Conservation (phyloP, 169 alveolate genomes). For the Eimeria sp. region DNA sequence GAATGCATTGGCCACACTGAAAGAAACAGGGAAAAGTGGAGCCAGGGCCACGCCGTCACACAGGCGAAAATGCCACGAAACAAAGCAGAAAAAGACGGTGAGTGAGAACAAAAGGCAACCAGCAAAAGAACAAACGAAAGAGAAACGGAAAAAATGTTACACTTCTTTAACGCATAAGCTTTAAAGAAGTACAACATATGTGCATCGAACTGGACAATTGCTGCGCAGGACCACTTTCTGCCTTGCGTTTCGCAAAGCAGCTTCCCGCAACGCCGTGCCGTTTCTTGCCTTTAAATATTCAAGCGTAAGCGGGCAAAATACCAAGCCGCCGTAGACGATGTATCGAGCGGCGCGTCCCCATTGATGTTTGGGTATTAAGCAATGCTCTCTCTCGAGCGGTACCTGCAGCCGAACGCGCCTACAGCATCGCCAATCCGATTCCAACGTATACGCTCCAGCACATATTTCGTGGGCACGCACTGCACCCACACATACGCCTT, state of each 20-base stretch:
- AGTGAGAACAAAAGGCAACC: not conserved
- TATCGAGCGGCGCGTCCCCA: slow-evolving; percentile 91
- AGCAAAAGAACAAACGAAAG: not conserved
- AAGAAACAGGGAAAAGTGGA: not conserved
- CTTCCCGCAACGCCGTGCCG: not conserved
- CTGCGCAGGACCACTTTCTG: not conserved
- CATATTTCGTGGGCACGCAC: not conserved
- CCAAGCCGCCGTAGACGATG: slow-evolving; percentile 90
- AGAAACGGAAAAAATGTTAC: not conserved
- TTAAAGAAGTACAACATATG: no score
- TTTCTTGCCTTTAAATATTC: slow-evolving; percentile 53
- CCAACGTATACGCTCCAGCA: not conserved
- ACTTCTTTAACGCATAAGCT: not conserved
- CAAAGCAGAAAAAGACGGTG: not conserved
- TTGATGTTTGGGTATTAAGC: slow-evolving; percentile 90
- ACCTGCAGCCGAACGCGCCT: slow-evolving; percentile 52
- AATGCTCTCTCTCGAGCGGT: slow-evolving; percentile 85
- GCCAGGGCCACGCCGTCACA: slow-evolving; percentile 5
- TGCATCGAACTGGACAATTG: not conserved
- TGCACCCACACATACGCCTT: not conserved
- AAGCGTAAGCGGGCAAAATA: slow-evolving; percentile 89
- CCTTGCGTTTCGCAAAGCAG: not conserved
- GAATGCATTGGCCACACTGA: not conserved
- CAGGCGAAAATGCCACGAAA: not conserved
- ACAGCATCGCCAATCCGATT: not conserved